phyloP scores from a whole-genome alignment of 2,329 filamentous ascomycete genomes.

The Colletotrichum theobromicola region DNA sequence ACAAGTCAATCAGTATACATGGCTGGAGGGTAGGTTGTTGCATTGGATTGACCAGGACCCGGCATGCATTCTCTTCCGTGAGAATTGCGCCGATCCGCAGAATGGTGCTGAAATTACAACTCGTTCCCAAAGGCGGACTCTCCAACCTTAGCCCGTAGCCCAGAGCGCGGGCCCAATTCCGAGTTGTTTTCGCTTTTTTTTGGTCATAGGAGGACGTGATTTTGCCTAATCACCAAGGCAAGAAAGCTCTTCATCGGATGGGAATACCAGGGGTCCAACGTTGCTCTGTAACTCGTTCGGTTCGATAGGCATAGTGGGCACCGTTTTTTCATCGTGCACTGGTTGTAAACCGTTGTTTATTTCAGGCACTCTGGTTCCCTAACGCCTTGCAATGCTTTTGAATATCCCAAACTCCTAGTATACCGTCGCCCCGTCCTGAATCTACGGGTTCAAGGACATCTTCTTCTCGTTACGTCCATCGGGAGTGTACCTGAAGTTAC shows the following conservation, averaged over 20 bases:
- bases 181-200: background rate
- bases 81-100: background rate
- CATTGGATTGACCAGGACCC: background rate
- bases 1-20: background rate
- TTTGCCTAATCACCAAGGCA: background rate
- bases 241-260: background rate
- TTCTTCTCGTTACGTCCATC: slow-evolving; percentile 70
- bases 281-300: background rate
- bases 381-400: slow-evolving; percentile 27
- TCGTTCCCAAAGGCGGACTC: background rate
- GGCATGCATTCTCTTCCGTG: slow-evolving; percentile 10
- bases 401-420: background rate
- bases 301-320: background rate
- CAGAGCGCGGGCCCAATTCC: background rate
- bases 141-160: background rate
- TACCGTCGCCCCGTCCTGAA: slow-evolving; percentile 20
- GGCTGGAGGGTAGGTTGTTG: background rate
- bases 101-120: background rate
- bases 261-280: background rate
- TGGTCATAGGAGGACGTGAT: background rate
- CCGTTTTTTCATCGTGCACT: background rate
- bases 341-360: background rate
- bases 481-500: slow-evolving; percentile 58
- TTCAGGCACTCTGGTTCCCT: background rate
- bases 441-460: slow-evolving; percentile 42